Evolutionary conservation across 2,329 filamentous ascomycete species (phyloP).

Genomic region (Aspergillus ochraceoroseus): DNA sequence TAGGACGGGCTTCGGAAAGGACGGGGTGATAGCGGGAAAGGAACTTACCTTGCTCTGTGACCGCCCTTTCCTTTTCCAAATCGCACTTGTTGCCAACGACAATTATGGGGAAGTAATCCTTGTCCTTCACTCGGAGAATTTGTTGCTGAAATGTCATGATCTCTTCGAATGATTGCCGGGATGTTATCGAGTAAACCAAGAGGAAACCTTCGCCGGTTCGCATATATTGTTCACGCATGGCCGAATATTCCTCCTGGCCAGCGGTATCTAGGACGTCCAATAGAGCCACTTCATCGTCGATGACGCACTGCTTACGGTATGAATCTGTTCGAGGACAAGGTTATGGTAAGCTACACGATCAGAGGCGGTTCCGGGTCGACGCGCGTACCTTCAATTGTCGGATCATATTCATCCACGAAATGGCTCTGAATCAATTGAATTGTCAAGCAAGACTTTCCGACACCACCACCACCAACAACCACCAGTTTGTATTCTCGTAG

Average conservation of each 20-base stretch:
- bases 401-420: slow-evolving; percentile 99
- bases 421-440: slow-evolving; percentile 95
- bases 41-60: slow-evolving; percentile 77
- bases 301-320: slow-evolving; percentile 99
- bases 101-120: slow-evolving; percentile 99
- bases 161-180: slow-evolving; percentile 94
- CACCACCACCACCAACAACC: slow-evolving; percentile 94
- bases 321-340: slow-evolving; percentile 60
- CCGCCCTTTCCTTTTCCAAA: slow-evolving; percentile 86
- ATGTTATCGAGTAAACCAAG: slow-evolving; percentile 97
- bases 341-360: slow-evolving; percentile 17
- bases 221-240: slow-evolving; percentile 99
- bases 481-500: slow-evolving; percentile 92
- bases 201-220: slow-evolving; percentile 96
- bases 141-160: slow-evolving; percentile 99
- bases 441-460: slow-evolving; percentile 98
- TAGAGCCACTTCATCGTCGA: slow-evolving; percentile 95
- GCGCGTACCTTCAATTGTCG: slow-evolving; percentile 82
- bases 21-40: too few relatives aligned
- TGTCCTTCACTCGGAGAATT: slow-evolving; percentile 97
- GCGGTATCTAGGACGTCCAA: slow-evolving; percentile 98
- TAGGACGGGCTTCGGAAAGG: too few relatives aligned
- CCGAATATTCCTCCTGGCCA: slow-evolving; percentile 97
- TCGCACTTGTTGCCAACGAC: slow-evolving; percentile 99
- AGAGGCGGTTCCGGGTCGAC: slow-evolving; percentile 17